Conservation (phyloP, 1,284 basidiomycete genomes). For the Apiotrichum montevideense region DNA sequence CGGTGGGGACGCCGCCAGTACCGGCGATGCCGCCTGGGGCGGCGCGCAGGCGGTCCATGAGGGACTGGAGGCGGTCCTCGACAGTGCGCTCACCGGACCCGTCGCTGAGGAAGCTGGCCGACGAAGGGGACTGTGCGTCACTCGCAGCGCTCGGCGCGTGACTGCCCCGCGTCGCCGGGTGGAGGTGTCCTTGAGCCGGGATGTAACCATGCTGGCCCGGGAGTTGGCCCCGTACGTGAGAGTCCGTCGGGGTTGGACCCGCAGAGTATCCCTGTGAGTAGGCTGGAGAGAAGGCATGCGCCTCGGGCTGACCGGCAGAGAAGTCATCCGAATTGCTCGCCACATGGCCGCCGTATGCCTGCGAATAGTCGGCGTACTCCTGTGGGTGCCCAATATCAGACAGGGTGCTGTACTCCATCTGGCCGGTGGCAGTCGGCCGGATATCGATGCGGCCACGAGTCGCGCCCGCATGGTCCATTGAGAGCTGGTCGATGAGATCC, state of each 20-base stretch:
- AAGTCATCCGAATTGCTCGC: too few species aligned
- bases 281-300: too few species aligned
- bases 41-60: constrained; percentile 35
- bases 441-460: constrained; percentile 40
- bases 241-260: too few species aligned
- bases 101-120: constrained; percentile 25
- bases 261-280: too few species aligned
- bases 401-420: neutral
- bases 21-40: constrained; percentile 13
- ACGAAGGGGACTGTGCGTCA: constrained; percentile 18
- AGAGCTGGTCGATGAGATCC: constrained; percentile 43
- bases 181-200: too few species aligned
- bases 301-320: neutral
- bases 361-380: neutral
- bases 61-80: constrained; percentile 40
- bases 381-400: neutral
- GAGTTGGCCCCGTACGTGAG: too few species aligned
- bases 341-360: neutral
- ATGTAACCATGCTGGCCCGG: too few species aligned
- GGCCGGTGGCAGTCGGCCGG: constrained; percentile 5
- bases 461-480: constrained; percentile 24
- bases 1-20: neutral
- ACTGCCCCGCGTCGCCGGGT: too few species aligned
- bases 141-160: too few species aligned
- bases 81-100: constrained; percentile 20